Base-by-base conservation (phyloP, 257 asterid species). In the Solanum sejunctum region DNA sequence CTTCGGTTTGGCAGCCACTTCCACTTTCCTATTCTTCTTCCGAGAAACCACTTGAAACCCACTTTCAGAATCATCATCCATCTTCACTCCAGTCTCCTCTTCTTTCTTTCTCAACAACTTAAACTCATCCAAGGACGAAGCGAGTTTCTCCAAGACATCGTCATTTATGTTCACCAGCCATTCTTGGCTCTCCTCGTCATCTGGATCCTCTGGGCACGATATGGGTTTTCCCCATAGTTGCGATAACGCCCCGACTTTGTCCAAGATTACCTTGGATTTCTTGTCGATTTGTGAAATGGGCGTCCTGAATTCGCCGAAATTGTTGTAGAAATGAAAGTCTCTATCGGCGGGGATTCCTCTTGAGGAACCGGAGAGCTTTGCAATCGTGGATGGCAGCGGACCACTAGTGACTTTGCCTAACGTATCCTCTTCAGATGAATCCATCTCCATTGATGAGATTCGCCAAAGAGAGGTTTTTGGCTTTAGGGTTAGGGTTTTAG, bases 291-390 rank as follows among this genome's bases (percentile, higher is more conserved):
- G 90, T 49, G 86, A 82, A 17, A 94, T 84, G 36, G 96, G 94
- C 15, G 47, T 60, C 92, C 91, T 93, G 92, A 95, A 97, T 88
- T 94, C 97, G 1, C 86, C 75, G 77, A 97, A 97, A 89, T 95
- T 97, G 58, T 93, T 87, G 92, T 93, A 97, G 89, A 97, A 97
- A 87, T 95, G 92, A 81, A 97, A 95, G 92, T 97, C 99, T 81
- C 88, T 92, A 10, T 89, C 89, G 23, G 89, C 81, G 47, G 99
- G 98, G 45, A 97, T 88, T 89, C 93, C 88, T 47, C 94, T 92
- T 13, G 99, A 93, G 16, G 98, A 94, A 43, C 94, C 98, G 2
- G 97, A 91, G 21, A 97, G 95, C 92, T 92, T 95, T 60, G 95
- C 89, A 39, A 94, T 15, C 7, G 95, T 90, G 83, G 90, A 89